Conservation (phyloP, 139 green algal species). For the Coelastrella sp. region DNA sequence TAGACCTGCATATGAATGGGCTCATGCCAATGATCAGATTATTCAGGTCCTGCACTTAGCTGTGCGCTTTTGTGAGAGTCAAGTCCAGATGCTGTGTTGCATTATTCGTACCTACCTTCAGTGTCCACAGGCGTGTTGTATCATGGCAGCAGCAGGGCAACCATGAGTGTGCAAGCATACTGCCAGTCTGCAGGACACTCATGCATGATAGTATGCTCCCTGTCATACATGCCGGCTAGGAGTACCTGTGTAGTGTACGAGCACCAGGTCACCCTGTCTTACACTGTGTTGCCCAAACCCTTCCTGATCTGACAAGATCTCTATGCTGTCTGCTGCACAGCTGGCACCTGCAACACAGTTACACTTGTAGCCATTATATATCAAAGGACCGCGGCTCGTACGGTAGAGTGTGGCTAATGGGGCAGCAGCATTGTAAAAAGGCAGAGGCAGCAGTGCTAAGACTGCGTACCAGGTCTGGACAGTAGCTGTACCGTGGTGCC, state of each 20-base stretch:
- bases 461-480: neutral
- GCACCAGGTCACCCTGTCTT: conserved; percentile 22
- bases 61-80: neutral
- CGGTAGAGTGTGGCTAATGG: neutral
- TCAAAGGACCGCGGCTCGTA: neutral
- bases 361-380: neutral
- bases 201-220: neutral
- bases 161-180: too few species aligned
- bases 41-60: neutral
- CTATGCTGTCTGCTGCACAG: neutral
- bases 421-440: neutral
- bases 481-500: neutral
- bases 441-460: neutral
- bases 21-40: neutral
- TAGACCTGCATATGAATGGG: neutral
- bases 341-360: neutral
- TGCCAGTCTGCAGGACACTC: neutral
- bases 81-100: too few species aligned
- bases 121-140: too few species aligned
- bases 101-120: too few species aligned
- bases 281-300: conserved; percentile 28
- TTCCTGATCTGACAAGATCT: conserved; percentile 4
- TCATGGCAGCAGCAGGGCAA: too few species aligned
- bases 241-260: conserved; percentile 31
- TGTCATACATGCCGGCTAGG: neutral